phyloP scores from a whole-genome alignment of 192 early-diverging fungal species.

The Backusella tuberculispora region DNA sequence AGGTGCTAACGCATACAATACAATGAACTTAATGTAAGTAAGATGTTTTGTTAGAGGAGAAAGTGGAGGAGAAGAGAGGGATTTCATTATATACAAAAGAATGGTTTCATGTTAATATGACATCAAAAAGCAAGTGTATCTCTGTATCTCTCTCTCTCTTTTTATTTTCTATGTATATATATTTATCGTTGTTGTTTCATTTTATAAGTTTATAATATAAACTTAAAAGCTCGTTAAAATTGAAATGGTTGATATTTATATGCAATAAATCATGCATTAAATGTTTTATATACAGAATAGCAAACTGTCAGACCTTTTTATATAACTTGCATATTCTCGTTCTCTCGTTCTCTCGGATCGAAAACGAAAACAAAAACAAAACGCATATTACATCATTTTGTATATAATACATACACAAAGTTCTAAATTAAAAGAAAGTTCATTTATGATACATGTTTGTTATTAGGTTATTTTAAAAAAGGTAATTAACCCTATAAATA shows the following conservation, averaged over 20 bases:
- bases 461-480: background rate
- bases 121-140: background rate
- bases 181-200: background rate
- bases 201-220: background rate
- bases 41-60: no score
- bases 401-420: background rate
- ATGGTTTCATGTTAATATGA: no score
- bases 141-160: background rate
- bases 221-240: conserved; percentile 8
- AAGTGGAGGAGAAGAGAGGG: no score
- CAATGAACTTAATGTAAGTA: no score
- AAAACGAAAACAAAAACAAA: no score
- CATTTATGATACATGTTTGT: background rate
- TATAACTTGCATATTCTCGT: no score
- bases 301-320: no score
- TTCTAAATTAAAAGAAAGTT: background rate
- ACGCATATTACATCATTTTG: background rate
- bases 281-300: no score
- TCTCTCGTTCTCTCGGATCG: no score
- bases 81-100: no score
- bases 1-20: background rate
- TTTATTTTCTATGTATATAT: background rate
- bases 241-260: background rate
- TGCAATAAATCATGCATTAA: no score
- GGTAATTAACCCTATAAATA: no score